Base-by-base conservation (phyloP, 257 asterid species). In the Perilla frutescens region DNA sequence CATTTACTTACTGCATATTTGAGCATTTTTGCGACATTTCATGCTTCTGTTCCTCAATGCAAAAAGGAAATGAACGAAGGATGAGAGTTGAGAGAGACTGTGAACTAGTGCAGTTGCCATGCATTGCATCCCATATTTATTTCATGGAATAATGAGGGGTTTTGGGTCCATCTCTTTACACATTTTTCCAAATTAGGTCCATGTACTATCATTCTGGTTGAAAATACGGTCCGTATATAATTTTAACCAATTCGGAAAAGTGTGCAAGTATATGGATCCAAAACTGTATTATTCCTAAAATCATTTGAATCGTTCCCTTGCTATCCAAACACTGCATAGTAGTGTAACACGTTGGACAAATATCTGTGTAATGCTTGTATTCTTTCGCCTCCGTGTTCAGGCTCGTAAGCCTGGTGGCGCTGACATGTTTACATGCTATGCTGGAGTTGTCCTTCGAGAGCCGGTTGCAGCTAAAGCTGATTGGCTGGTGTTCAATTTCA, bases 341-440 rank as follows among this genome's bases (percentile, higher is more conserved):
- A 6, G 41, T 34, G 9, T 31, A 14, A 26, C 53, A 13, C 43
- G 29, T 55, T 34, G 51, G 13, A 60, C 14, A 41, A 10, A 41
- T 29, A 13, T 64, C 5, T 65, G 9, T 51, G 54, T 36, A 44
- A 67, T 45, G 50, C 15, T 7, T 45, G 55, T 49, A 1, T 60
- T 62, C 26, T 50, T 47, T 62, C 6, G 39, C 29, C 51, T 62
- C 45, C 54, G 66, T 34, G 69, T 62, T 66, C 74, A 93, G 96
- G 96, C 98, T 69, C 92, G 97, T 66, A 73, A 84, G 81, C 96
- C 96, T 3, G 98, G 97, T 66, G 94, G 96, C 14, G 97, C 97
- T 2, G 92, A 91, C 91, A 81, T 91, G 87, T 93, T 87, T 31
- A 59, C 89, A 69, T 93, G 98, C 84, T 93, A 91, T 7, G 96